Percentiles rank a stretch among this genome's conserved stretches.
phyloP scores from a whole-genome alignment of 2,329 filamentous ascomycete species.

The Dactylellina sp. region DNA sequence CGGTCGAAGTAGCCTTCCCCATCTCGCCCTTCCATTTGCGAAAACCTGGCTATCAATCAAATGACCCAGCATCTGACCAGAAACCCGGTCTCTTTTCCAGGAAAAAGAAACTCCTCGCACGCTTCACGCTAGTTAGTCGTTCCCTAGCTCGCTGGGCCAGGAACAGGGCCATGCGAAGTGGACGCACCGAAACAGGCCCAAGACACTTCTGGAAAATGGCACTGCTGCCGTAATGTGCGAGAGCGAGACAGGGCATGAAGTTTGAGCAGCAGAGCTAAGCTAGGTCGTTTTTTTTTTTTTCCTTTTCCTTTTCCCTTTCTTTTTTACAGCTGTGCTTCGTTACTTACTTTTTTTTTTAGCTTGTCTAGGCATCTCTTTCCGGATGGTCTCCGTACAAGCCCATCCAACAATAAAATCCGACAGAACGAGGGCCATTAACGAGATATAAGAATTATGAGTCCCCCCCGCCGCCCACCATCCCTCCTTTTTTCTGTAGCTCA shows the following conservation, averaged over 20 bases:
- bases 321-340: slow-evolving; percentile 7
- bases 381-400: slow-evolving; percentile 27
- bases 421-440: slow-evolving; percentile 39
- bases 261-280: slow-evolving; percentile 57
- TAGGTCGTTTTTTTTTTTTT: slow-evolving; percentile 59
- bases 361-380: slow-evolving; percentile 56
- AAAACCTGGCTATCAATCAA: slow-evolving; percentile 50
- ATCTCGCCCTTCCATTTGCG: slow-evolving; percentile 44
- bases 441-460: slow-evolving; percentile 54
- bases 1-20: slow-evolving; percentile 9
- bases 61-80: slow-evolving; percentile 53
- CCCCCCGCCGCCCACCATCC: slow-evolving; percentile 46
- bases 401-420: slow-evolving; percentile 44
- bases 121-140: slow-evolving; percentile 4
- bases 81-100: slow-evolving; percentile 51
- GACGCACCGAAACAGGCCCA: slow-evolving; percentile 54
- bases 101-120: slow-evolving; percentile 14
- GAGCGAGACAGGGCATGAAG: slow-evolving; percentile 54
- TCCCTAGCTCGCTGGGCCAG: slow-evolving; percentile 22
- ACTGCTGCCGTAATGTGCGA: slow-evolving; percentile 46
- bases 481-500: slow-evolving; percentile 40
- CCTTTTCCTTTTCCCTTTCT: slow-evolving; percentile 51
- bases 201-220: slow-evolving; percentile 55
- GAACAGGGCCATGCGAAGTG: slow-evolving; percentile 49
- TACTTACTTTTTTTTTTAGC: slow-evolving; percentile 32